A percentile compares a stretch with the other conserved stretches of the same genome.
These are phyloP conservation scores for Meyerozyma guilliermondii DNA, from an alignment of 1,139 yeast genomes.

Conservation along the genomic window DNA sequence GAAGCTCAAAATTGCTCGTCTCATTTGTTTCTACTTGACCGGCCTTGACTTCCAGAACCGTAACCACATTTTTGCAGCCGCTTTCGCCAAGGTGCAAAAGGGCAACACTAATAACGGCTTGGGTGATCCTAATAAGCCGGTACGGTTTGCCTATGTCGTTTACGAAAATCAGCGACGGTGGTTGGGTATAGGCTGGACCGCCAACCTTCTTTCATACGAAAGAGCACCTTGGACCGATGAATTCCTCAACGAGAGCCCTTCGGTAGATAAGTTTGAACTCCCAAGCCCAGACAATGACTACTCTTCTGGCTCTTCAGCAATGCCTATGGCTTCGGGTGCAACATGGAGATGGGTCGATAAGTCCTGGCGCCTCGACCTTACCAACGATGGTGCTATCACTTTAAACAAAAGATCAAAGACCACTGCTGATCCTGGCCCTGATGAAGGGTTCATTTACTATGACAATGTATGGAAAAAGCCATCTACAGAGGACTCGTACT, in stretches of 20 bases:
- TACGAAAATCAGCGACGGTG: conserved; percentile 95
- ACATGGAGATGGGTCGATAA: conserved; percentile 94
- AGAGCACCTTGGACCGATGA: conserved; percentile 98
- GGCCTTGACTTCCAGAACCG: conserved; percentile 72
- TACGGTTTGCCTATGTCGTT: conserved; percentile 85
- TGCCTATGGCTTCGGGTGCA: conserved; percentile 54
- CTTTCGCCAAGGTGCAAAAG: conserved; percentile 57
- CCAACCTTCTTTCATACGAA: conserved; percentile 84
- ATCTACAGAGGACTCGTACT: conserved; percentile 78
- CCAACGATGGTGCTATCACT: conserved; percentile 82
- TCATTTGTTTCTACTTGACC: conserved; percentile 73
- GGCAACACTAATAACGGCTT: conserved; percentile 19
- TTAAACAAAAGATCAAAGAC: conserved; percentile 60
- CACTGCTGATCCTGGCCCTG: conserved; percentile 70
- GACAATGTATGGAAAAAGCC: conserved; percentile 96
- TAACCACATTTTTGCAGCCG: conserved; percentile 48
- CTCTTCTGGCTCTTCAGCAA: conserved; percentile 17
- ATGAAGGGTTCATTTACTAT: conserved; percentile 83
- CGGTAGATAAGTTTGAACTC: conserved; percentile 70
- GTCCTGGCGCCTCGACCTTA: conserved; percentile 84
- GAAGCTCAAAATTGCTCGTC: conserved; percentile 70
- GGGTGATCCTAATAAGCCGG: conserved; percentile 45
- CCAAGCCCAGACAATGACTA: conserved; percentile 44
- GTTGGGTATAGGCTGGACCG: conserved; percentile 98
- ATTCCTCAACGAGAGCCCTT: conserved; percentile 76